Evolutionary conservation across 768 basidiomycete species (phyloP).

Genomic region (Lactarius indigo): DNA sequence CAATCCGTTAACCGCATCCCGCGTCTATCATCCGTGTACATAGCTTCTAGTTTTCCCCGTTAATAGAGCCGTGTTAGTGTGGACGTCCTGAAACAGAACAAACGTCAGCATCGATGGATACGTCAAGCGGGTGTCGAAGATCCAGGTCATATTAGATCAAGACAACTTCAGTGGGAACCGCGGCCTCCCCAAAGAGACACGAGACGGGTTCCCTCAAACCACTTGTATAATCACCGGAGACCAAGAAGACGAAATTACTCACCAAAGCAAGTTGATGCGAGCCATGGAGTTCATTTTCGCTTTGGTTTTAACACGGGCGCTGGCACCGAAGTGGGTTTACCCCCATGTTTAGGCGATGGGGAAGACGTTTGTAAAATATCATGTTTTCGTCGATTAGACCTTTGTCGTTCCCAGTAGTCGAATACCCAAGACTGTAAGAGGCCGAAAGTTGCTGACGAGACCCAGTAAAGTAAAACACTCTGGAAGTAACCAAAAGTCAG

Average conservation of each 20-base stretch:
- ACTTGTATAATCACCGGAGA: conserved; percentile 70
- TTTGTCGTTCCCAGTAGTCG: conserved; percentile 56
- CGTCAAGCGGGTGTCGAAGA: background rate
- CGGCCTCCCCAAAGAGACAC: conserved; percentile 31
- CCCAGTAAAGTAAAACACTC: conserved; percentile 75
- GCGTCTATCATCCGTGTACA: background rate
- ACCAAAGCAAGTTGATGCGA: conserved; percentile 8
- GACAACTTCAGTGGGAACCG: conserved; percentile 59
- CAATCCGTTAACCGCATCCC: background rate
- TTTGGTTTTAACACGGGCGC: conserved; percentile 3
- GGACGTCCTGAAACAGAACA: conserved; percentile 2
- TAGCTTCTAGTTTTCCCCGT: background rate
- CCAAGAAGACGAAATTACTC: conserved; percentile 15
- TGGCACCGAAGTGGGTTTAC: background rate
- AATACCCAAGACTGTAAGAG: conserved; percentile 71
- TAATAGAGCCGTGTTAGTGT: background rate
- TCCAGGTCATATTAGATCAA: conserved; percentile 90
- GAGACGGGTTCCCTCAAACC: conserved; percentile 62
- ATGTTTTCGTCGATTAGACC: conserved; percentile 27
- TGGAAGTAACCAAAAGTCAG: conserved; percentile 29
- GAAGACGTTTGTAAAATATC: background rate
- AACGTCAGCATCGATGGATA: conserved; percentile 4
- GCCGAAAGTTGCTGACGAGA: conserved; percentile 71
- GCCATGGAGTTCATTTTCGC: conserved; percentile 2
- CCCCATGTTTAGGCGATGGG: background rate